Evolutionary conservation across 2,329 filamentous ascomycete species (phyloP).

Genomic region (Periconia digitata): DNA sequence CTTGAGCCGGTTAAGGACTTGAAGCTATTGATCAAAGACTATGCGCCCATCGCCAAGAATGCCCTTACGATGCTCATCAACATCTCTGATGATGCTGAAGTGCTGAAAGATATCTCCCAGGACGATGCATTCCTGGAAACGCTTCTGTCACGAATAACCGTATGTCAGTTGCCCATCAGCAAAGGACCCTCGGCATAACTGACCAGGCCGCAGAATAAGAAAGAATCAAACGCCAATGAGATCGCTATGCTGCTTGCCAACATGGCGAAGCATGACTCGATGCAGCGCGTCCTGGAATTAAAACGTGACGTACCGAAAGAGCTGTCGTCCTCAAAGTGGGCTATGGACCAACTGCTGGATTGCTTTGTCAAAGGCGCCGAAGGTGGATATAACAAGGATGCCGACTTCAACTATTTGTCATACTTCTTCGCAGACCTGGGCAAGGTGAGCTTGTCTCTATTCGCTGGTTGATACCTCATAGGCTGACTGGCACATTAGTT

Average conservation of each 20-base stretch:
- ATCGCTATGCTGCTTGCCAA: conserved; percentile 93
- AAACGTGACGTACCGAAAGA: conserved; percentile 68
- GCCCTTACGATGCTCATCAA: conserved; percentile 90
- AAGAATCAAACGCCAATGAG: conserved; percentile 81
- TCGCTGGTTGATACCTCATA: too few species aligned
- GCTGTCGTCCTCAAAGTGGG: conserved; percentile 71
- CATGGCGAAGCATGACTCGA: conserved; percentile 74
- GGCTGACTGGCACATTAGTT: conserved; percentile 51
- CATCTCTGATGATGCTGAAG: conserved; percentile 72
- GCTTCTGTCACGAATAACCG: conserved; percentile 71
- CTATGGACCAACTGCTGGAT: conserved; percentile 90
- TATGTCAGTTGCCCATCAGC: conserved; percentile 57
- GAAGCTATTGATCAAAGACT: conserved; percentile 83
- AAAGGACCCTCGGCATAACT: conserved; percentile 4
- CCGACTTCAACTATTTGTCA: conserved; percentile 88
- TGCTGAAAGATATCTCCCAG: conserved; percentile 70
- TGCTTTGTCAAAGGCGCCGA: conserved; percentile 92
- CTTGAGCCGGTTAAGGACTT: conserved; percentile 81
- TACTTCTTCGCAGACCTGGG: conserved; percentile 94
- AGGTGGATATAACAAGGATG: conserved; percentile 78
- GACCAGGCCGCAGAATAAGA: conserved; percentile 56
- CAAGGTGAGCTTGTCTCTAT: conserved; percentile 46
- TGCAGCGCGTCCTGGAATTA: conserved; percentile 69
- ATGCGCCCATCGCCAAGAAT: conserved; percentile 89
- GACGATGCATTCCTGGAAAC: conserved; percentile 82